phyloP scores from a whole-genome alignment of 1,284 basidiomycete genomes.

The Schizopora paradoxa region DNA sequence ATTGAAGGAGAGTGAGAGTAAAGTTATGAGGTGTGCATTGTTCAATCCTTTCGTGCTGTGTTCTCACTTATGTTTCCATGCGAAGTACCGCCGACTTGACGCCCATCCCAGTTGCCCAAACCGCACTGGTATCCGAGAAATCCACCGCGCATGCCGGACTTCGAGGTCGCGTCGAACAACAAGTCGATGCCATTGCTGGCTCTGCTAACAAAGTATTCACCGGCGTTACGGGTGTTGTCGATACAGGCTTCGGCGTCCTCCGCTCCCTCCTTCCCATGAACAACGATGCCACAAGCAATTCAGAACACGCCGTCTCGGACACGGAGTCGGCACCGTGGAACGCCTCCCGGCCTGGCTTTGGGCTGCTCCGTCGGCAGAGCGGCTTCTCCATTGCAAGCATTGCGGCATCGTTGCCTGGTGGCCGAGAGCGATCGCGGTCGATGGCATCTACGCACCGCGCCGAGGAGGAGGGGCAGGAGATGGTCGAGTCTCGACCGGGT shows the following conservation, averaged over 20 bases:
- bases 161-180: conserved; percentile 74
- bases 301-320: conserved; percentile 24
- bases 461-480: conserved; percentile 57
- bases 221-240: conserved; percentile 82
- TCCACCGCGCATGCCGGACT: conserved; percentile 39
- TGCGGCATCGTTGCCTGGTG: conserved; percentile 56
- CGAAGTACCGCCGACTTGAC: conserved; percentile 67
- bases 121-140: conserved; percentile 25
- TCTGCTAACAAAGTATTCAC: conserved; percentile 82
- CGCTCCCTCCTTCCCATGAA: conserved; percentile 50
- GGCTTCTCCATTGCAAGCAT: conserved; percentile 80
- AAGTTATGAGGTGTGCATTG: conserved; percentile 46
- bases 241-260: conserved; percentile 77
- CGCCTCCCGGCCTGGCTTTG: conserved; percentile 46
- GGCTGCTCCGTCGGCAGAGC: conserved; percentile 62
- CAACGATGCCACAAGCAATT: conserved; percentile 24
- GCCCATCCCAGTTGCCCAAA: conserved; percentile 59
- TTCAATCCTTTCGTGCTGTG: conserved; percentile 1
- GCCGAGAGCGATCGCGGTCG: conserved; percentile 26
- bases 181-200: conserved; percentile 76
- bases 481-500: conserved; percentile 52
- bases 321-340: conserved; percentile 36
- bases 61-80: conserved; percentile 10
- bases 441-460: conserved; percentile 23
- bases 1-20: conserved; percentile 59